A percentile compares a stretch with the other conserved stretches of the same genome.
These are phyloP conservation scores for Penstemon eatonii DNA, from an alignment of 257 asterid genomes.

Conservation along the genomic window DNA sequence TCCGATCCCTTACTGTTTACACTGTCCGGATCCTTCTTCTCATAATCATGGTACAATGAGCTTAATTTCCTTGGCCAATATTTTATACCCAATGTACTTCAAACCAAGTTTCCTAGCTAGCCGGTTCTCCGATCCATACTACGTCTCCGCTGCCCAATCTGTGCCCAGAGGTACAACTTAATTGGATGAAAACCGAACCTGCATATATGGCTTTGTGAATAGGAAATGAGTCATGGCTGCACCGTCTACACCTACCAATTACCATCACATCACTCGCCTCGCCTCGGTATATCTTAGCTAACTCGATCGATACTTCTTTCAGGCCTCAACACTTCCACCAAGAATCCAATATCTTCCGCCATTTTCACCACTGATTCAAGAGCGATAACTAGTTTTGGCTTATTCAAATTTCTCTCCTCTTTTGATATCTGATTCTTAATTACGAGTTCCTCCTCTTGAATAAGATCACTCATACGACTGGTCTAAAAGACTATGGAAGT, in stretches of 20 bases:
- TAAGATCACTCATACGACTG: constrained; percentile 59
- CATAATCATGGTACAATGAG: constrained; percentile 65
- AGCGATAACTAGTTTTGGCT: constrained; percentile 69
- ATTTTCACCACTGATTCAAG: constrained; percentile 48
- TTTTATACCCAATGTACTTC: constrained; percentile 68
- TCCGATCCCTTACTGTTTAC: constrained; percentile 68
- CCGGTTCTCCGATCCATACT: constrained; percentile 79
- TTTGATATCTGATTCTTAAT: constrained; percentile 14
- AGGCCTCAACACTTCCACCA: constrained; percentile 64
- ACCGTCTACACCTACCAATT: constrained; percentile 95
- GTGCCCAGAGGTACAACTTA: constrained; percentile 75
- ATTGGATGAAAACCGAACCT: constrained; percentile 73
- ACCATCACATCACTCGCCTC: constrained; percentile 84
- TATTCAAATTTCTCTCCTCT: constrained; percentile 15
- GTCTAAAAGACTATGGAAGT: constrained; percentile 58
- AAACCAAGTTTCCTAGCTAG: constrained; percentile 60
- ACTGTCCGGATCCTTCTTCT: constrained; percentile 54
- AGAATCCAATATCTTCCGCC: constrained; percentile 59
- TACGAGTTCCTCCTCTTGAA: constrained; percentile 47
- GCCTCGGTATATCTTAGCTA: constrained; percentile 58
- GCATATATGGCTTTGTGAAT: constrained; percentile 88
- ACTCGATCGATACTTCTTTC: constrained; percentile 64
- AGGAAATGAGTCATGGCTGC: constrained; percentile 96
- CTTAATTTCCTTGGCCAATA: constrained; percentile 74
- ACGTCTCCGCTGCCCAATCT: constrained; percentile 80